Conservation (phyloP, 2,329 filamentous ascomycete species). For the Calonectria hongkongensis region DNA sequence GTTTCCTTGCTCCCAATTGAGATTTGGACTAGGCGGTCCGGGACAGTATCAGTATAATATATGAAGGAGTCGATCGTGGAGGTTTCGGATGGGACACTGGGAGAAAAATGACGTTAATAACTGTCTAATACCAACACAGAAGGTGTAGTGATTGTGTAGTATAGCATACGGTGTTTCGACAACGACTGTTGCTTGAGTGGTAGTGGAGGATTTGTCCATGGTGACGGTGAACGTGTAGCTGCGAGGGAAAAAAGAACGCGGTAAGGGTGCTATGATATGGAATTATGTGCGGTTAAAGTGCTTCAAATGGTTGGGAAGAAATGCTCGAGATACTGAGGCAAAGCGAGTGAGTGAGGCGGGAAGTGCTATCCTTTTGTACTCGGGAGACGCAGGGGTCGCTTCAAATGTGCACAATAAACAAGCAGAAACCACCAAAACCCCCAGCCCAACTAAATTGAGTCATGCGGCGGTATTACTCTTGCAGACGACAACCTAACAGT, state of each 20-base stretch:
- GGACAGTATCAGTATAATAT: constrained; percentile 36
- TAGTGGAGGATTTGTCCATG: neutral
- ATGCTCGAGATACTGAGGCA: neutral
- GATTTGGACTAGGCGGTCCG: constrained; percentile 29
- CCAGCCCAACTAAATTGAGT: neutral
- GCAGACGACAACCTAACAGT: neutral
- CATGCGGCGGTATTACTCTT: neutral
- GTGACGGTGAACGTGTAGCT: neutral
- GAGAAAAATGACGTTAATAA: neutral
- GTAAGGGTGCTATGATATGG: neutral
- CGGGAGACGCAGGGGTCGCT: neutral
- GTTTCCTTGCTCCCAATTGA: neutral
- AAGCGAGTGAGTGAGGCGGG: neutral
- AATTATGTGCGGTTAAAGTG: neutral
- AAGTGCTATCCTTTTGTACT: neutral
- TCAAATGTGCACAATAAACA: neutral
- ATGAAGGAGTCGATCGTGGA: constrained; percentile 32
- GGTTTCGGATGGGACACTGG: neutral
- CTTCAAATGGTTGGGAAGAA: neutral
- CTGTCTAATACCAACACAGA: neutral
- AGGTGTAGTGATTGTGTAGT: neutral
- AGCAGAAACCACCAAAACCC: neutral
- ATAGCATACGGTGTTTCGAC: neutral
- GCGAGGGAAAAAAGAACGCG: neutral
- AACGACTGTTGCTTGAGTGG: neutral